A percentile compares a stretch with the other conserved stretches of the same genome.
phyloP scores from a whole-genome alignment of 768 basidiomycete genomes.

The Hypsizygus marmoreus region DNA sequence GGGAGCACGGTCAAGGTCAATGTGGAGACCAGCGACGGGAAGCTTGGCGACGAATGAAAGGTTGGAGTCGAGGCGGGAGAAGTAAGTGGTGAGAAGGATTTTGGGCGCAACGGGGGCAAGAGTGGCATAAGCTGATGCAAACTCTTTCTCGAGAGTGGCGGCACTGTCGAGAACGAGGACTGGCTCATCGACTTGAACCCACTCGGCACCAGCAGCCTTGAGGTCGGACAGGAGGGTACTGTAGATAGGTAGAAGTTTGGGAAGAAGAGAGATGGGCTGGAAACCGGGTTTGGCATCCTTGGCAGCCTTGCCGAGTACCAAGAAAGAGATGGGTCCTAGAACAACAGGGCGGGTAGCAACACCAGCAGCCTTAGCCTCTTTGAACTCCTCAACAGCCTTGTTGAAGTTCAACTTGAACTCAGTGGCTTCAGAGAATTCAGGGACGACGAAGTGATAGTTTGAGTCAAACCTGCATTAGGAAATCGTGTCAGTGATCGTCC shows the following conservation, averaged over 20 bases:
- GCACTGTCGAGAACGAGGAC: conserved; percentile 91
- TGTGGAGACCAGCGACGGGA: conserved; percentile 91
- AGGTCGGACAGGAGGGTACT: conserved; percentile 86
- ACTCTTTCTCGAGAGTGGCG: conserved; percentile 75
- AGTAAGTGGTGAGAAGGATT: conserved; percentile 95
- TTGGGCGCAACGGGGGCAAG: conserved; percentile 84
- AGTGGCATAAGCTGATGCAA: conserved; percentile 75
- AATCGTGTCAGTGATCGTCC: conserved; percentile 8
- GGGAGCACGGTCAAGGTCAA: conserved; percentile 94
- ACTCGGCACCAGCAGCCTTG: conserved; percentile 90
- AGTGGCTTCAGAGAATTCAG: conserved; percentile 86
- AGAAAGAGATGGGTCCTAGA: conserved; percentile 94
- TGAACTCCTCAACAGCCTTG: conserved; percentile 93
- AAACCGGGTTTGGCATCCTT: conserved; percentile 84
- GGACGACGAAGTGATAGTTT: conserved; percentile 99
- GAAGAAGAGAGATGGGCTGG: conserved; percentile 87
- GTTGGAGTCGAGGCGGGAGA: conserved; percentile 93
- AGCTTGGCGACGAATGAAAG: conserved; percentile 87
- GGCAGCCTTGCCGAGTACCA: conserved; percentile 87
- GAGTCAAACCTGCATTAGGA: conserved; percentile 81
- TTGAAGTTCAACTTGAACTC: conserved; percentile 96
- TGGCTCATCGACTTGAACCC: conserved; percentile 97
- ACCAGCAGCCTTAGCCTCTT: conserved; percentile 91
- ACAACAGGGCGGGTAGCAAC: conserved; percentile 92
- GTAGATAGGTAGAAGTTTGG: conserved; percentile 90